Evolutionary conservation across 2,329 filamentous ascomycete genomes (phyloP).

Genomic region (Aspergillus flavus): DNA sequence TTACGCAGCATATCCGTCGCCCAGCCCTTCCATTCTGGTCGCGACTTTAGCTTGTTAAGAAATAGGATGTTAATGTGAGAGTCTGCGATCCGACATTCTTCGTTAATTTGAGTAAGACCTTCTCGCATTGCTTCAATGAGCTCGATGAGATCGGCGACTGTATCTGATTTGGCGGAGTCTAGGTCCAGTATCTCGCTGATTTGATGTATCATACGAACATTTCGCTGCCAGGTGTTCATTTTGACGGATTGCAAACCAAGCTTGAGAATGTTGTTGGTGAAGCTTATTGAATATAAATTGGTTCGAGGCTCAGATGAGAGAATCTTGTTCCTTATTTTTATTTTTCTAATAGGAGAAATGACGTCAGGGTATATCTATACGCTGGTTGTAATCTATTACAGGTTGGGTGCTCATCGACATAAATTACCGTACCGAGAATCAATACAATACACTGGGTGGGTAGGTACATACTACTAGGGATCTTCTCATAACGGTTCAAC

Average conservation of each 20-base stretch:
- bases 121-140: slow-evolving; percentile 33
- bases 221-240: slow-evolving; percentile 30
- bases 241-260: background rate
- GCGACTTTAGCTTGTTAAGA: slow-evolving; percentile 28
- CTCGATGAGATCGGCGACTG: slow-evolving; percentile 29
- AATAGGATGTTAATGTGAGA: slow-evolving; percentile 30
- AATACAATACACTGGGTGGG: background rate
- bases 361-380: background rate
- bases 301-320: background rate
- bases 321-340: background rate
- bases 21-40: slow-evolving; percentile 30
- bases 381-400: background rate
- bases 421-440: background rate
- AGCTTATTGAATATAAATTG: background rate
- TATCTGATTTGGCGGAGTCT: slow-evolving; percentile 27
- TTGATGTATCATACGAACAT: slow-evolving; percentile 31
- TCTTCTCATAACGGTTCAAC: background rate
- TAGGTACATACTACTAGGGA: background rate
- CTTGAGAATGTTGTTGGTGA: background rate
- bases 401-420: background rate
- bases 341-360: background rate
- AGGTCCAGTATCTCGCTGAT: slow-evolving; percentile 32
- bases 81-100: slow-evolving; percentile 27
- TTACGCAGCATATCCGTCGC: slow-evolving; percentile 28
- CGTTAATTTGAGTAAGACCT: slow-evolving; percentile 29